Base-by-base conservation (phyloP, 192 early-diverging fungal genomes). In the Coemansia sp. region DNA sequence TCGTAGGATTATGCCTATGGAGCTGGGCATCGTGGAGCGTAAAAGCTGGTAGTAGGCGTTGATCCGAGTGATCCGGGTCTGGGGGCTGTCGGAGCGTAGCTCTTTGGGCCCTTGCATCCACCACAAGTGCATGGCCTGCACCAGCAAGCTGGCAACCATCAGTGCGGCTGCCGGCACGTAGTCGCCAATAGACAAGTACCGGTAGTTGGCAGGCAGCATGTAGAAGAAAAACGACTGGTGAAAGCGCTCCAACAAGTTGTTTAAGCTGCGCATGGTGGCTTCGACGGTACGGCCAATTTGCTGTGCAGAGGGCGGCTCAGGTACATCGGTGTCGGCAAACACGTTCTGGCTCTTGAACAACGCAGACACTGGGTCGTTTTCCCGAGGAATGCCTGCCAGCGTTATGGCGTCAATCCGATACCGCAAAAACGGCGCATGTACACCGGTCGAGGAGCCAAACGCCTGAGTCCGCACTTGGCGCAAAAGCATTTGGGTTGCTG, bases 211-310 rank as follows among this genome's bases (percentile, higher is more conserved):
- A n/a, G 88, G 88, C 62, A 96, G 81, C n/a, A 93, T 79, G 69
- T 98, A 98, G 62, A 96, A 95, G 80, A 94, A 98, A 74, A 92
- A 98, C 36, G 93, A 90, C 64, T 96, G 93, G 61, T 98, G 96
- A 37, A 98, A 82, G 50, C 90, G 85, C 66, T 98, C 96, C 40
- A 98, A 79, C 40, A 98, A 59, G 61, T 95, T 96, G 78, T 91
- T 95, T 41, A 93, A 77, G 58, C 87, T 90, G 53, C 91, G 86
- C 59, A 93, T 67, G 1, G 86, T 81, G 0, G 90, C 89, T 59
- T 98, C 96, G 3, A 94, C 44, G 9, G 87, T 56, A n/a, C 88
- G 65, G 10, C 79, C 79, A 9, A 73, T 26, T 3, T 56, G 41
- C 5, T 43, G 48, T 8, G 32, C 28, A 0, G 40, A 4, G 4